phyloP scores from a whole-genome alignment of 352 stramenopile genomes.

The Globisporangium irregulare region DNA sequence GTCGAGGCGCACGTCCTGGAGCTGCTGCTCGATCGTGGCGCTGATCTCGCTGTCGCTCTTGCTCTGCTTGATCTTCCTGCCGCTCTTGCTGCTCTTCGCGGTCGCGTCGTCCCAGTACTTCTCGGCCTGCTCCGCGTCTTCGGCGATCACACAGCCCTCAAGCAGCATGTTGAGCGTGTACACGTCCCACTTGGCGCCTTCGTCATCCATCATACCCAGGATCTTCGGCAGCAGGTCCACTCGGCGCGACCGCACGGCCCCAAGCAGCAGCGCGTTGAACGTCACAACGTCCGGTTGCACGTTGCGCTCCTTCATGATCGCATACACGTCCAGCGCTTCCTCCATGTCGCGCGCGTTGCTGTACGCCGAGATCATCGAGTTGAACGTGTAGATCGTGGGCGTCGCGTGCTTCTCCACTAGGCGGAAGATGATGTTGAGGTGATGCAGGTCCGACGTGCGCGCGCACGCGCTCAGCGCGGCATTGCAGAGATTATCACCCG shows the following conservation, averaged over 20 bases:
- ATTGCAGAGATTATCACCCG: conserved; percentile 71
- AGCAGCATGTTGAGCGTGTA: conserved; percentile 80
- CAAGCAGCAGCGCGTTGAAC: conserved; percentile 69
- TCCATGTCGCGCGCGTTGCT: conserved; percentile 64
- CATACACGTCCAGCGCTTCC: conserved; percentile 54
- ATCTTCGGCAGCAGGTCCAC: conserved; percentile 52
- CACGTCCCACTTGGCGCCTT: conserved; percentile 57
- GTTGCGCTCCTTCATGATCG: conserved; percentile 31
- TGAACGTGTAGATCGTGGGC: conserved; percentile 74
- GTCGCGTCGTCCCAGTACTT: conserved; percentile 45
- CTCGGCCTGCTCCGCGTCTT: conserved; percentile 43
- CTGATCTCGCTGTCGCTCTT: not conserved
- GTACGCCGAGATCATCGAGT: conserved; percentile 83
- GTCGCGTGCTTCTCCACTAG: conserved; percentile 54
- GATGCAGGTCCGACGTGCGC: conserved; percentile 51
- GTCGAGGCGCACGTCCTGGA: conserved; percentile 49
- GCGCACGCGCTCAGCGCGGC: conserved; percentile 64
- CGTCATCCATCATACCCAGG: conserved; percentile 44
- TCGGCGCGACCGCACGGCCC: conserved; percentile 49
- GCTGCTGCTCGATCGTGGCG: conserved; percentile 4
- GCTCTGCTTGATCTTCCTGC: conserved; percentile 13
- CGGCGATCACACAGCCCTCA: conserved; percentile 45
- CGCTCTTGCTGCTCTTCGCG: conserved; percentile 21
- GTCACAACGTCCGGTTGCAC: conserved; percentile 57
- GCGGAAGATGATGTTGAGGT: conserved; percentile 62